Conservation (phyloP, 805 yeast genomes). For the Candida namnaoensis region DNA sequence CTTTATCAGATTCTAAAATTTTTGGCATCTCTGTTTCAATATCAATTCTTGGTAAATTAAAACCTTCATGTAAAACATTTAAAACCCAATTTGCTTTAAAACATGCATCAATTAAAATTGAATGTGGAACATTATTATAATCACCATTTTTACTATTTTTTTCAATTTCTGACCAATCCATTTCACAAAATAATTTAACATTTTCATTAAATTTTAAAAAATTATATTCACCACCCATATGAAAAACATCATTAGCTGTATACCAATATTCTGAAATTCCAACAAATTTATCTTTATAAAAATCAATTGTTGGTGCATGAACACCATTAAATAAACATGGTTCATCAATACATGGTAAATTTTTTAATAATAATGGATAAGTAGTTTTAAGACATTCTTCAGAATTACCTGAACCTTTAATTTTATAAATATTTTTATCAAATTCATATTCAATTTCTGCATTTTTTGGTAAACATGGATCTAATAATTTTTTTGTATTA, state of each 20-base stretch:
- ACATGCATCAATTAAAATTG: conserved; percentile 66
- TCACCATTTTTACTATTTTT: conserved; percentile 42
- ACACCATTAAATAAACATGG: conserved; percentile 95
- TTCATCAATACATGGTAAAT: conserved; percentile 73
- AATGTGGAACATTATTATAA: conserved; percentile 48
- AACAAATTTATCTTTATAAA: conserved; percentile 70
- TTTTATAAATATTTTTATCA: conserved; percentile 36
- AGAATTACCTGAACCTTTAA: conserved; percentile 74
- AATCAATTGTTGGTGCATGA: conserved; percentile 86
- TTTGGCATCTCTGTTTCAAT: conserved; percentile 31
- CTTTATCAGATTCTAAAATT: no score
- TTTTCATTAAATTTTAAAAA: conserved; percentile 58
- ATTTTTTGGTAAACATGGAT: conserved; percentile 78
- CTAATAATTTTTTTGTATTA: conserved; percentile 32
- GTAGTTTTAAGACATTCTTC: conserved; percentile 62
- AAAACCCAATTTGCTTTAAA: conserved; percentile 95
- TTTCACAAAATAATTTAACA: conserved; percentile 66
- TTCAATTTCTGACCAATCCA: conserved; percentile 57
- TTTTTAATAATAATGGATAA: conserved; percentile 70
- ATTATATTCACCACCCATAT: conserved; percentile 83
- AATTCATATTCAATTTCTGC: conserved; percentile 38
- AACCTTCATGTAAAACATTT: conserved; percentile 86
- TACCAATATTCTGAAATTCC: conserved; percentile 98
- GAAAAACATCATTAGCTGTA: conserved; percentile 86
- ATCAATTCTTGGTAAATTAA: conserved; percentile 70